phyloP scores from a whole-genome alignment of 163 green algal species.

The Picocystis sp. region DNA sequence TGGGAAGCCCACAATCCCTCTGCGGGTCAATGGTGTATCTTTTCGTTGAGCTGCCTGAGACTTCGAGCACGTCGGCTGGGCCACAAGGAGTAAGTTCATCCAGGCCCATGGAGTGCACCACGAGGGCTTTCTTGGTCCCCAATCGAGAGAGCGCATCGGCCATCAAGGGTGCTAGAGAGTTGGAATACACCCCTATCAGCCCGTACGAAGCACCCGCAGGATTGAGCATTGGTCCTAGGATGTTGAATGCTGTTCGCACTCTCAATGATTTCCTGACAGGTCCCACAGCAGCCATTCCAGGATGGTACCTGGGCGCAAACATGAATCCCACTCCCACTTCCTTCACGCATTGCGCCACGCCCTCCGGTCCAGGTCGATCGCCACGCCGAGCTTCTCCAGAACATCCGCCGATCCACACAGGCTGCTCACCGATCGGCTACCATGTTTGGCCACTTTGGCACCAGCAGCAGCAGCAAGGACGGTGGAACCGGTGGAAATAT shows the following conservation, averaged over 20 bases:
- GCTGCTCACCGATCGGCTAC: conserved; percentile 78
- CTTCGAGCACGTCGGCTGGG: conserved; percentile 70
- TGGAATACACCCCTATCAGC: conserved; percentile 84
- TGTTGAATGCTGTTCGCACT: conserved; percentile 92
- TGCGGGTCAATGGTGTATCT: conserved; percentile 73
- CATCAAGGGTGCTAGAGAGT: conserved; percentile 63
- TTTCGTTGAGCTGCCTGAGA: conserved; percentile 17
- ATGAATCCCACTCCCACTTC: conserved; percentile 88
- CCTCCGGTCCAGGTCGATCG: conserved; percentile 68
- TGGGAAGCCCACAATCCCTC: conserved; percentile 64
- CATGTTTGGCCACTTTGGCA: conserved; percentile 54
- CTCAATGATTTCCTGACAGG: conserved; percentile 65
- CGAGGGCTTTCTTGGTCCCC: conserved; percentile 66
- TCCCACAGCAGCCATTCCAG: conserved; percentile 74
- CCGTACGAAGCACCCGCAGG: conserved; percentile 62
- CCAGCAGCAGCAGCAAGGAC: conserved; percentile 91
- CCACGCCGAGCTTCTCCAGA: conserved; percentile 78
- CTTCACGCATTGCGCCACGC: conserved; percentile 59
- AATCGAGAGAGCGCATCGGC: conserved; percentile 55
- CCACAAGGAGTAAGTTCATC: conserved; percentile 94
- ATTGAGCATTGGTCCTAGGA: conserved; percentile 94
- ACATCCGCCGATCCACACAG: conserved; percentile 90
- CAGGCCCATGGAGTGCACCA: conserved; percentile 85
- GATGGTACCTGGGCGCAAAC: conserved; percentile 87
- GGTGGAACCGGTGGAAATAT: conserved; percentile 91